phyloP scores from a whole-genome alignment of 1,139 yeast genomes.

The Sugiyamaella paludigena region DNA sequence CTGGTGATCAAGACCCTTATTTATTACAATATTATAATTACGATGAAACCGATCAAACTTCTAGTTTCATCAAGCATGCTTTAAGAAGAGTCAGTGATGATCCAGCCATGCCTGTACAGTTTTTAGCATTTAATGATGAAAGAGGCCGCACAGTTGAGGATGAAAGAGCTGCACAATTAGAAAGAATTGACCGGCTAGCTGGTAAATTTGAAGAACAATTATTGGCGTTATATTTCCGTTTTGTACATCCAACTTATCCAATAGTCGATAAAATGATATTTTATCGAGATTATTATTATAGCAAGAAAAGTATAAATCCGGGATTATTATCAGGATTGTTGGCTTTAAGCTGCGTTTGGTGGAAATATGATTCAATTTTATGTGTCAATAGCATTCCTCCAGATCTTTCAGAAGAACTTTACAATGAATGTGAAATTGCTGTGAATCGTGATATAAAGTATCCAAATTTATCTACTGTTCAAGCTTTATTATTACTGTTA shows the following conservation, averaged over 20 bases:
- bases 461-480: constrained; percentile 46
- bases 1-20: constrained; percentile 40
- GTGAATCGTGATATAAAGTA: constrained; percentile 36
- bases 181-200: constrained; percentile 26
- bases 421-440: constrained; percentile 34
- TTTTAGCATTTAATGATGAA: constrained; percentile 30
- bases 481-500: constrained; percentile 40
- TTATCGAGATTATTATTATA: constrained; percentile 34
- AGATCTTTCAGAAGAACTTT: constrained; percentile 32
- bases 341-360: constrained; percentile 39
- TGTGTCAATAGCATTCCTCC: constrained; percentile 38
- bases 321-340: constrained; percentile 38
- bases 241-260: constrained; percentile 40
- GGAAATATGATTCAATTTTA: constrained; percentile 39
- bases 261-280: constrained; percentile 38
- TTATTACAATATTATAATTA: constrained; percentile 33
- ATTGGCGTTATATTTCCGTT: constrained; percentile 36
- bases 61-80: constrained; percentile 35
- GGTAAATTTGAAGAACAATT: constrained; percentile 34
- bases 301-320: constrained; percentile 33
- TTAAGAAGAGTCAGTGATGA: constrained; percentile 31
- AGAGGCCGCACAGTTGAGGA: constrained; percentile 20
- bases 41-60: constrained; percentile 27
- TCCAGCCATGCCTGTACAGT: constrained; percentile 32
- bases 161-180: constrained; percentile 27